Evolutionary conservation across 192 early-diverging fungal genomes (phyloP).

Genomic region (Coemansia sp.): DNA sequence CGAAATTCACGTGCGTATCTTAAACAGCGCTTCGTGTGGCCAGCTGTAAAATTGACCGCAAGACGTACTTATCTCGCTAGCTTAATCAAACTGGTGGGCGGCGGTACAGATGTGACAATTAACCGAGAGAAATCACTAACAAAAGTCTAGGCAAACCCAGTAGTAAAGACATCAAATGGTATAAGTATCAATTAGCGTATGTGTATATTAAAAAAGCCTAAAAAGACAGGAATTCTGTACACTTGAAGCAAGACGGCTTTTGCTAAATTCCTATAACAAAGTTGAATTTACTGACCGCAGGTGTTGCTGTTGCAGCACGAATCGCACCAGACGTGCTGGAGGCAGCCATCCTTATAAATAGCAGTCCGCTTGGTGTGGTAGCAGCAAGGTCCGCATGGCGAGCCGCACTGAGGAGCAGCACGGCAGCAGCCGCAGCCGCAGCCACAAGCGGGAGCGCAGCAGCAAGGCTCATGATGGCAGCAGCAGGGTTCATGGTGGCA

Average conservation of each 20-base stretch:
- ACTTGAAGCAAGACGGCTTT: neutral
- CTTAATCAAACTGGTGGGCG: too few relatives aligned
- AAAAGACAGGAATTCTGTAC: neutral
- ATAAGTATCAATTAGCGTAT: neutral
- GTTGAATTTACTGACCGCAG: conserved; percentile 20
- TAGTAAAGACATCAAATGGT: neutral
- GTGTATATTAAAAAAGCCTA: neutral
- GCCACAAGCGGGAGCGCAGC: neutral
- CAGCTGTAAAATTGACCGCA: too few relatives aligned
- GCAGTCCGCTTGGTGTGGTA: conserved; percentile 44
- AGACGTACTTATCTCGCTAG: too few relatives aligned
- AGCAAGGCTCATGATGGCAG: neutral
- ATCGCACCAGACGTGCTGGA: conserved; percentile 50
- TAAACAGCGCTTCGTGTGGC: too few relatives aligned
- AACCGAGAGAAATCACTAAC: too few relatives aligned
- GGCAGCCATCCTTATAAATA: conserved; percentile 46
- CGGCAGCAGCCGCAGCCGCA: conserved; percentile 29
- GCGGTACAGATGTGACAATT: too few relatives aligned
- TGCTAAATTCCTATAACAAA: neutral
- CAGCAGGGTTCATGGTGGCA: conserved; percentile 5
- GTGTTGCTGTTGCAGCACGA: conserved; percentile 53
- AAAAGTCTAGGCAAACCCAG: neutral
- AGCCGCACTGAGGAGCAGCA: conserved; percentile 11
- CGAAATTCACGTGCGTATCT: neutral
- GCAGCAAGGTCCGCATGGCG: conserved; percentile 27